These are phyloP conservation scores for Lagerstroemia speciosa DNA, from an alignment of 345 rosid species.

Conservation along the genomic window DNA sequence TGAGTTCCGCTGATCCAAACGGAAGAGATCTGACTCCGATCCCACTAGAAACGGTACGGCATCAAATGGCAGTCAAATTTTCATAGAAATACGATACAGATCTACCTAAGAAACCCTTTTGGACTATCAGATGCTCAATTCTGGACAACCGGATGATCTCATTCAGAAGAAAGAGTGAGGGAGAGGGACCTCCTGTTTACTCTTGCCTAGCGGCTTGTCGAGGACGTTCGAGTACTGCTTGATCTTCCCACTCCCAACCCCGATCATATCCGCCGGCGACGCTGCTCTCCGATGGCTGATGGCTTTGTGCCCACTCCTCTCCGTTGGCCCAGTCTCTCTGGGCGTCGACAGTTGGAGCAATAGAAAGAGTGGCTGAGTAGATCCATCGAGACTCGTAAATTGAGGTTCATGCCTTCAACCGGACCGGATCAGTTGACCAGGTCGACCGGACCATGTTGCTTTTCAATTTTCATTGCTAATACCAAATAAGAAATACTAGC, in stretches of 20 bases:
- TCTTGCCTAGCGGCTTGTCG: constrained; percentile 91
- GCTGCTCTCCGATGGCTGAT: not conserved
- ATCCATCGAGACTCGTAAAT: no score
- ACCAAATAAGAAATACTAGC: no score
- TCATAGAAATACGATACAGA: not conserved
- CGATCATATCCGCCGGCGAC: constrained; percentile 49
- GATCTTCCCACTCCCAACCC: constrained; percentile 81
- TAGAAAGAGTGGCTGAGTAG: not conserved
- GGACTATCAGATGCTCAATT: not conserved
- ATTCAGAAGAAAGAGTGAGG: constrained; percentile 2
- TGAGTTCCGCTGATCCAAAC: not conserved
- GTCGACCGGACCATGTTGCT: no score
- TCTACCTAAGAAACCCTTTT: not conserved
- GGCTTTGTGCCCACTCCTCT: not conserved
- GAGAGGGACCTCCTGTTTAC: constrained; percentile 80
- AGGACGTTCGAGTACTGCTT: constrained; percentile 93
- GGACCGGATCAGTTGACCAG: no score
- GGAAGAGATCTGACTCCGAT: not conserved
- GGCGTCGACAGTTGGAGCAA: not conserved
- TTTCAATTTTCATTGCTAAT: no score
- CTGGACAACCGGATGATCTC: not conserved
- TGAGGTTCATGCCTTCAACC: no score
- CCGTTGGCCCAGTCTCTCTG: not conserved
- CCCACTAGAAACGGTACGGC: not conserved
- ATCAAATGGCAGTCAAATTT: not conserved